Conservation (phyloP, 768 basidiomycete genomes). For the Trametes elegans region DNA sequence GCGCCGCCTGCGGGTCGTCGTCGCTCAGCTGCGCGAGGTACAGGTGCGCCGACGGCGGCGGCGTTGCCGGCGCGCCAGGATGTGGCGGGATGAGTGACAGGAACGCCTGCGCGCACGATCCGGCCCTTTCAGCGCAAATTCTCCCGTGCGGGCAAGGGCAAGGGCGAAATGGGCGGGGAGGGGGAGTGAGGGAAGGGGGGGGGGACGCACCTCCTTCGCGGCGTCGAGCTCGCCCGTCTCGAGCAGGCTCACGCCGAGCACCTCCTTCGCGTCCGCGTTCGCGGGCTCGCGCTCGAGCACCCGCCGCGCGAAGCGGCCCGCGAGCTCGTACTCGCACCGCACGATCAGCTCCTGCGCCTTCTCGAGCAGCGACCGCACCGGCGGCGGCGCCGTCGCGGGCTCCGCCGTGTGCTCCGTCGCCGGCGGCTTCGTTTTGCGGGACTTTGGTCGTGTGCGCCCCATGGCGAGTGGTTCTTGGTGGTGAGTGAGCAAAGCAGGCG, state of each 20-base stretch:
- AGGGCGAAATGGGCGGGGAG: too few relatives aligned
- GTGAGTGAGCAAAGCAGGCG: neutral
- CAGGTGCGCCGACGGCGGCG: constrained; percentile 76
- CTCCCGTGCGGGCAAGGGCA: too few relatives aligned
- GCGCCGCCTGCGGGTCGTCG: constrained; percentile 68
- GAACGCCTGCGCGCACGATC: constrained; percentile 51
- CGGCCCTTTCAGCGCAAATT: too few relatives aligned
- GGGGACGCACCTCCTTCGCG: constrained; percentile 59
- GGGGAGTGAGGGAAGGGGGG: too few relatives aligned
- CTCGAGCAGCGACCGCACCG: constrained; percentile 54
- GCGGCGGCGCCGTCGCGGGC: constrained; percentile 29
- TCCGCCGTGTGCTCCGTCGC: constrained; percentile 22
- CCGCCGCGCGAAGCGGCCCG: constrained; percentile 66
- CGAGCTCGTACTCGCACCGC: constrained; percentile 84
- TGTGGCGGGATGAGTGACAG: constrained; percentile 56
- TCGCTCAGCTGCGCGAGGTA: constrained; percentile 87
- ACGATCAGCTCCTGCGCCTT: constrained; percentile 81
- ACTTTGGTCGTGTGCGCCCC: constrained; percentile 34
- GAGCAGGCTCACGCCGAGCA: constrained; percentile 74
- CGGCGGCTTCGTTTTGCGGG: constrained; percentile 25
- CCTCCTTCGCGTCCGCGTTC: constrained; percentile 72
- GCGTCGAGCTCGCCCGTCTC: constrained; percentile 75
- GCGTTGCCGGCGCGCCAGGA: constrained; percentile 53
- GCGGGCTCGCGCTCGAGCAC: constrained; percentile 61
- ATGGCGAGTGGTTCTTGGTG: constrained; percentile 16